Evolutionary conservation across 1,139 yeast genomes (phyloP), one percentile per base, ranked within the genome.

Genomic region (Suhomyces chickasaworum): DNA sequence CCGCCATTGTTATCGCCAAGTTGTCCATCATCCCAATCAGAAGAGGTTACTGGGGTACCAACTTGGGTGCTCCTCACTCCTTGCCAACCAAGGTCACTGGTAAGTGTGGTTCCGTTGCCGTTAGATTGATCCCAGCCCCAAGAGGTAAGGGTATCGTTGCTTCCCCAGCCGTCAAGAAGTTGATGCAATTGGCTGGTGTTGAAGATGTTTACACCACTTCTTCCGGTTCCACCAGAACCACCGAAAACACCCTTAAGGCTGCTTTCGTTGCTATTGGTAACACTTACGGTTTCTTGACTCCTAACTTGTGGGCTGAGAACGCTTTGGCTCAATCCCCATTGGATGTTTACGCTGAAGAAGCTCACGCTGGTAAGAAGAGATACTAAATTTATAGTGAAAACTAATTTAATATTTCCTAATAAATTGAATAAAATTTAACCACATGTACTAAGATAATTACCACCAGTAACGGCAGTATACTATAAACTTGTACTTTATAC

Each of bases 91-190:
- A 93, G 90, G 89, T 91, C 73, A 87, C 98, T 63, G 98, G 98
- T 84, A 91, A 90, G 89, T 91, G 97, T 84, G 98, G 98, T 84
- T 91, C 98, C 77, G 98, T 93, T 71, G 76, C 86, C 58, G 96
- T 90, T 64, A 91, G 98, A 88, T 87, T 93, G 75, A 91, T 93
- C 72, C 99, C 99, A 77, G 99, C 99, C 64, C 99, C 99, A 85
- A 95, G 99, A 86, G 99, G 99, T 91, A 90, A 96, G 76, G 98
- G 98, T 86, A 89, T 93, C 73, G 97, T 93, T 66, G 99, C 99
- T 72, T 95, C 99, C 65, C 99, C 99, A 76, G 97, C 96, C 65
- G 98, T 93, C 76, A 93, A 90, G 88, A 90, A 90, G 82, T 85
- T 93, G 79, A 81, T 95, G 82, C 96, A 91, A 83, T 88, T 93